Percentiles rank a stretch among this genome's conserved stretches.
Evolutionary conservation across 108 stramenopile species (phyloP).

Genomic region (Skeletonema costatum): DNA sequence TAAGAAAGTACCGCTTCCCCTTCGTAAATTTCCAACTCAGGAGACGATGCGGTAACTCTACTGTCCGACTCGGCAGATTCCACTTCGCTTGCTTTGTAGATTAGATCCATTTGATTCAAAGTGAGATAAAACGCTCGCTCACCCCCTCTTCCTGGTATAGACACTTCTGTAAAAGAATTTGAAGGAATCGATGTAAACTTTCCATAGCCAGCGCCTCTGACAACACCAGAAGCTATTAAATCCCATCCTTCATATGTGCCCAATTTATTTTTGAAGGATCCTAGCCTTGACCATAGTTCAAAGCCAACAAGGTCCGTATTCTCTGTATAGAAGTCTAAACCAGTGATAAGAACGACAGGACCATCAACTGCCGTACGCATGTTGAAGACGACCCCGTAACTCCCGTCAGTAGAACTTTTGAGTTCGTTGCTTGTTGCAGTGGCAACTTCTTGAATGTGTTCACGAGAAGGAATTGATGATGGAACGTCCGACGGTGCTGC

Average conservation of each 20-base stretch:
- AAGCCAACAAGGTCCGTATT: not conserved
- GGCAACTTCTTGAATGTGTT: not conserved
- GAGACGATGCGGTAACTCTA: not conserved
- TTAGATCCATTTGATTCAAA: not conserved
- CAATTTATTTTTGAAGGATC: not conserved
- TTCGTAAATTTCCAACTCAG: conserved; percentile 11
- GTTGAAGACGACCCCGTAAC: conserved; percentile 4
- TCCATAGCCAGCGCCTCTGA: not conserved
- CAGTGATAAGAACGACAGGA: not conserved
- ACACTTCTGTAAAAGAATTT: not conserved
- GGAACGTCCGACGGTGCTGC: not conserved
- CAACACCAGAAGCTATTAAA: conserved; percentile 2
- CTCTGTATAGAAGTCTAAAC: conserved; percentile 5
- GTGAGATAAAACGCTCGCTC: conserved; percentile 9
- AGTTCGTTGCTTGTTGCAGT: conserved; percentile 4
- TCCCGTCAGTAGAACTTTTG: not conserved
- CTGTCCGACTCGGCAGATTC: not conserved
- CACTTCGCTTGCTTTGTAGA: not conserved
- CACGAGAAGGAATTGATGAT: not conserved
- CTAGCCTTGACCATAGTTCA: conserved; percentile 12
- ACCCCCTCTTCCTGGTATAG: conserved; percentile 3
- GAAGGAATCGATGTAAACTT: conserved; percentile 2
- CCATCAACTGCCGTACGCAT: not conserved
- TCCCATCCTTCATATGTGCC: not conserved
- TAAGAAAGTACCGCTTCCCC: conserved; percentile 9